A percentile compares a stretch with the other conserved stretches of the same genome.
These are phyloP conservation scores for Silene coronaria DNA, from an alignment of 179 eudicot genomes.

Conservation along the genomic window DNA sequence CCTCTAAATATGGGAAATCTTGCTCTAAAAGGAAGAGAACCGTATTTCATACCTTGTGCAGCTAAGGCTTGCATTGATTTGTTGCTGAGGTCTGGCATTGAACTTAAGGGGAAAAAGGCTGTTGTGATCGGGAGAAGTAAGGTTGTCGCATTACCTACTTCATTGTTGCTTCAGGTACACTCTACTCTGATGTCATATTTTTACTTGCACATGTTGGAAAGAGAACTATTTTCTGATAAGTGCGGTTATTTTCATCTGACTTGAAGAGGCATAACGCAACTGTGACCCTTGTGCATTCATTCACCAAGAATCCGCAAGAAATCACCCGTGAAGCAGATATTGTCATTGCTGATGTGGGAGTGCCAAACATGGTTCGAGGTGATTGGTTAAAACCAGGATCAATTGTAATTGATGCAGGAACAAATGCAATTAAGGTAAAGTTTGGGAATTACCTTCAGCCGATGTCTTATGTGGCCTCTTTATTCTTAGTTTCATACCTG, in stretches of 20 bases:
- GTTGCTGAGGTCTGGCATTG: conserved; percentile 34
- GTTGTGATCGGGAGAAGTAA: conserved; percentile 55
- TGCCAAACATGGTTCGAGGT: conserved; percentile 52
- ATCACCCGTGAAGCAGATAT: conserved; percentile 49
- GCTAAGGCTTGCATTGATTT: conserved; percentile 50
- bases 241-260: conserved; percentile 11
- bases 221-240: not conserved
- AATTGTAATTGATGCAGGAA: conserved; percentile 48
- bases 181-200: not conserved
- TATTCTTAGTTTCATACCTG: not conserved
- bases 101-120: conserved; percentile 39
- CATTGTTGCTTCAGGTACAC: conserved; percentile 46
- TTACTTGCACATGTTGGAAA: not conserved
- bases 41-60: conserved; percentile 50
- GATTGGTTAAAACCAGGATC: conserved; percentile 52
- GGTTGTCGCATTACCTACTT: conserved; percentile 46
- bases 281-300: conserved; percentile 48
- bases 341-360: conserved; percentile 45
- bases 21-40: conserved; percentile 48
- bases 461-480: too few species aligned
- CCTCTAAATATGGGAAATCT: conserved; percentile 50
- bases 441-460: not conserved
- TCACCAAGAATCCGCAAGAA: conserved; percentile 43
- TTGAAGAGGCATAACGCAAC: conserved; percentile 55
- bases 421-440: conserved; percentile 44